These are phyloP conservation scores for Papiliotrema nemorosa DNA, from an alignment of 1,284 basidiomycete species.

Conservation along the genomic window DNA sequence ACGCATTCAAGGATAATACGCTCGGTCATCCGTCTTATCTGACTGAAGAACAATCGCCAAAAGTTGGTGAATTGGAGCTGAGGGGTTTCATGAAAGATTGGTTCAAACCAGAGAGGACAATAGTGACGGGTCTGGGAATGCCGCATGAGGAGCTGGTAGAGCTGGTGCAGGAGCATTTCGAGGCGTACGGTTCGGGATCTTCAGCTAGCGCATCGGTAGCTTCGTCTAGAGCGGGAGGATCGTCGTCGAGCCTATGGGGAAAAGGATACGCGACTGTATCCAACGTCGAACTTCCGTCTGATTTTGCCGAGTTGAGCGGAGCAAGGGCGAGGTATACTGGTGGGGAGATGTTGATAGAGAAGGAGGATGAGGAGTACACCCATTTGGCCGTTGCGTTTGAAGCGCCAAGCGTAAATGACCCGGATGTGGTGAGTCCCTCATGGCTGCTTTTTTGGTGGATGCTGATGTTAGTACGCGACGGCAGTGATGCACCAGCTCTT, in stretches of 20 bases:
- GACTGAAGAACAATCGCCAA: conserved; percentile 73
- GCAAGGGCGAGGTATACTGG: conserved; percentile 74
- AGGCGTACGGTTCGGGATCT: conserved; percentile 47
- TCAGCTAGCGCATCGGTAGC: neutral
- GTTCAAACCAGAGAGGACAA: conserved; percentile 91
- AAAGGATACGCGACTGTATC: conserved; percentile 42
- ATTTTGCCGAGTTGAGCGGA: conserved; percentile 47
- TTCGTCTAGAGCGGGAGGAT: neutral
- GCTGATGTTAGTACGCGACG: conserved; percentile 63
- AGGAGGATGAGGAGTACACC: conserved; percentile 71
- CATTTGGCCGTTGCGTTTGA: conserved; percentile 93
- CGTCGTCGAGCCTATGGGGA: conserved; percentile 10
- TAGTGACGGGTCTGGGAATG: conserved; percentile 91
- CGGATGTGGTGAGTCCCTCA: conserved; percentile 63
- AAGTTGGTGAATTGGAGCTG: conserved; percentile 65
- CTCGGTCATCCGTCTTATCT: conserved; percentile 88
- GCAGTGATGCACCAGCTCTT: conserved; percentile 73
- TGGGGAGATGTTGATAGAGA: conserved; percentile 67
- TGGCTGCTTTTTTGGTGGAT: neutral
- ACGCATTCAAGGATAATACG: conserved; percentile 75
- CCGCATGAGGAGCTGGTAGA: conserved; percentile 83
- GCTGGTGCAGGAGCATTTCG: conserved; percentile 77
- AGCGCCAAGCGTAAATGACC: conserved; percentile 85
- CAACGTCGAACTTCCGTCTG: conserved; percentile 23
- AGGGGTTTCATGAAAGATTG: conserved; percentile 70